A percentile compares a stretch with the other conserved stretches of the same genome.
Evolutionary conservation across 108 stramenopile species (phyloP).

Genomic region (Stephanodiscus triporus): DNA sequence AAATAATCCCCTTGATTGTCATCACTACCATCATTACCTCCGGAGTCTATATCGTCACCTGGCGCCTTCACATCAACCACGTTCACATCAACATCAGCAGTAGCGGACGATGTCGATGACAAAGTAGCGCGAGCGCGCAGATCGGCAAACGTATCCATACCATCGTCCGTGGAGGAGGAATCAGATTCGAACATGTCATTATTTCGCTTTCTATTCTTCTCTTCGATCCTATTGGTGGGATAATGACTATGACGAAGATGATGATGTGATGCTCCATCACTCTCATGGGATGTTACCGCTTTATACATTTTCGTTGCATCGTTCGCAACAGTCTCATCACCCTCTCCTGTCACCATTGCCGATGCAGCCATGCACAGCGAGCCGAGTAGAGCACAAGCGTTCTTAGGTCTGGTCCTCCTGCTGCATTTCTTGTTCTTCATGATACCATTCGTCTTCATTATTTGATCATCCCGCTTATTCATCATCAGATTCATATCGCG

Average conservation of each 20-base stretch:
- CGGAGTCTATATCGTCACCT: not conserved
- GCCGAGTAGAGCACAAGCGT: slow-evolving; percentile 1
- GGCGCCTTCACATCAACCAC: not conserved
- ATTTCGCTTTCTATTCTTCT: not conserved
- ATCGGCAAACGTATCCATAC: not conserved
- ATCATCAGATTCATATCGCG: not conserved
- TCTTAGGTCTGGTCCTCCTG: slow-evolving; percentile 10
- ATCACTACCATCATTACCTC: not conserved
- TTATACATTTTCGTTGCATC: not conserved
- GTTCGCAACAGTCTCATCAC: not conserved
- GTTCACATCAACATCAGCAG: not conserved
- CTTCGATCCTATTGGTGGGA: not conserved
- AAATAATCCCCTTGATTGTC: not conserved
- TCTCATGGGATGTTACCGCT: no score
- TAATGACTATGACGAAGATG: not conserved
- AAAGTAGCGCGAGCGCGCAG: not conserved
- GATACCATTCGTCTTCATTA: not conserved
- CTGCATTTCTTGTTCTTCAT: not conserved
- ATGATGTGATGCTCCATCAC: not conserved
- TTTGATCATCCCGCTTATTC: slow-evolving; percentile 1
- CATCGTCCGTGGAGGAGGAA: not conserved
- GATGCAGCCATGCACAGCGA: not conserved
- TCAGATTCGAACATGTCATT: not conserved
- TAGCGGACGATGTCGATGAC: not conserved
- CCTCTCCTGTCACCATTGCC: not conserved